Base-by-base conservation (phyloP, 2,329 filamentous ascomycete genomes). In the Trichoderma aggressivum region DNA sequence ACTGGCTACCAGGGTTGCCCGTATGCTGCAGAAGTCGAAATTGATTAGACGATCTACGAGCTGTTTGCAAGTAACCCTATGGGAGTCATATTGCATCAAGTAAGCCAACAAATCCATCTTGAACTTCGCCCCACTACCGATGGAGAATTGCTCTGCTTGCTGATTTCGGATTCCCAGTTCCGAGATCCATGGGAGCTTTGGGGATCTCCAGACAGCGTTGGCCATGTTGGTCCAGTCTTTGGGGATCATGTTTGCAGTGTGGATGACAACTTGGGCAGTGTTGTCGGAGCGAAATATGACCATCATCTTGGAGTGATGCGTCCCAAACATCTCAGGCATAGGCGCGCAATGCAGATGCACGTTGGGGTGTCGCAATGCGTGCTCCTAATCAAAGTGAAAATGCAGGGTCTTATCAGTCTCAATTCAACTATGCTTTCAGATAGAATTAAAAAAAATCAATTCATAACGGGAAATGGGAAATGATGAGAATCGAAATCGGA, bases 231-330 rank as follows among this genome's bases (percentile, higher is more conserved):
- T 87, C 94, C 94, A 97, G 79, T 97, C 94, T 70, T 90, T 89
- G 5, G 86, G 78, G n/a, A 97, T 95, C 91, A 97, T 94, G 75
- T 97, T 97, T 21, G 94, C 93, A 0, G 94, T 97, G 75, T 97
- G 93, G 34, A 97, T 94, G 70, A 97, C 81, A 7, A 97, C 83
- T 80, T 97, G 92, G 0, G 91, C 92, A 0, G 86, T 88, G 73
- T 91, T 89, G 77, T 97, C 93, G 78, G 92, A 90, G 6, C 92
- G 87, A 73, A 97, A 84, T 5, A 97, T 80, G n/a, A 97, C 84
- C 80, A 97, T 88, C 92, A 97, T 96, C 80, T 97, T 96, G 14
- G 92, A 86, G 75, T 91, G 94, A 79, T 97, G 94, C 0, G 94
- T 97, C 3, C 94, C 94, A 77, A 94, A 97, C 74, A 90, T 88